These are phyloP conservation scores for Cystofilobasidium capitatum DNA, from an alignment of 768 basidiomycete genomes.

Conservation along the genomic window DNA sequence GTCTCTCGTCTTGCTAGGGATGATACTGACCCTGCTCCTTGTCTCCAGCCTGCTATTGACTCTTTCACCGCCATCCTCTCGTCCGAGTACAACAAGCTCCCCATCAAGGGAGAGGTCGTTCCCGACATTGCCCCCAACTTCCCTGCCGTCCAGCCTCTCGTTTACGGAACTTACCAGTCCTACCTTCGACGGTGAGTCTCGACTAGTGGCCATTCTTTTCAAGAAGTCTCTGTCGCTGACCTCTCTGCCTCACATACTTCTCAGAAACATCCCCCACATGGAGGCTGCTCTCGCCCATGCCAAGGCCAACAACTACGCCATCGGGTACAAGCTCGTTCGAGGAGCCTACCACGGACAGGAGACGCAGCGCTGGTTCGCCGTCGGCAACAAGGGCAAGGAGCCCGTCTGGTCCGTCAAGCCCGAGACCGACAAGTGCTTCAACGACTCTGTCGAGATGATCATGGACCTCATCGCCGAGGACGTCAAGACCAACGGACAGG, in stretches of 20 bases:
- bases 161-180: slow-evolving; percentile 82
- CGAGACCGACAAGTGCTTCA: slow-evolving; percentile 66
- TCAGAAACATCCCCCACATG: slow-evolving; percentile 62
- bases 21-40: background rate
- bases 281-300: slow-evolving; percentile 58
- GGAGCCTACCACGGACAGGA: slow-evolving; percentile 86
- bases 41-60: slow-evolving; percentile 68
- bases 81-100: slow-evolving; percentile 57
- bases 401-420: slow-evolving; percentile 62
- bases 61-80: slow-evolving; percentile 65
- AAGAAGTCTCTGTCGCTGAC: background rate
- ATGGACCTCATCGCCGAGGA: slow-evolving; percentile 50
- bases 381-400: slow-evolving; percentile 58
- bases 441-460: slow-evolving; percentile 53
- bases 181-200: slow-evolving; percentile 60
- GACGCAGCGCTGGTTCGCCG: slow-evolving; percentile 49
- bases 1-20: background rate
- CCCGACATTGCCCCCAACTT: slow-evolving; percentile 11
- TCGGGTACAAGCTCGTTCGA: slow-evolving; percentile 85
- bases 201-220: background rate
- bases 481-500: slow-evolving; percentile 26
- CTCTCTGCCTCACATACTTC: slow-evolving; percentile 4
- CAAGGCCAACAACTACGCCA: slow-evolving; percentile 53
- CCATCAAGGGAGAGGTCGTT: slow-evolving; percentile 28
- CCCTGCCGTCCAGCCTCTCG: slow-evolving; percentile 51